Evolutionary conservation across 441 rosid genomes (phyloP), one percentile per base, ranked within the genome.

Genomic region (Populus hybrid): DNA sequence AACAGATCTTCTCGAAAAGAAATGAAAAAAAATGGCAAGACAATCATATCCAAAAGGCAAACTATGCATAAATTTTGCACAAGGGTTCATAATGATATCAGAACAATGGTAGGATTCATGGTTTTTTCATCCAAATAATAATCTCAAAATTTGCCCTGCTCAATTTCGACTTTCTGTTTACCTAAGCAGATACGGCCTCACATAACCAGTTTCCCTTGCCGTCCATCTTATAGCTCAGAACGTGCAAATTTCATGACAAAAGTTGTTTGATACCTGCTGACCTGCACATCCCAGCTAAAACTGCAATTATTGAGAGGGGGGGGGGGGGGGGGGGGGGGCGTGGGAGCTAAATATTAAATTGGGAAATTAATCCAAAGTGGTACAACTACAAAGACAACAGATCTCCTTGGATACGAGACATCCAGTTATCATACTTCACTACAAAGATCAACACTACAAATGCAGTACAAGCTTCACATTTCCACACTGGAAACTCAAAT

Each of bases 391-490:
- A 30, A 50, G 69, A 30, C 46, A 67, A 72, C 10, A 36, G 76
- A 66, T 71, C 38, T 75, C 59, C 72, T 77, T 16, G 50, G 70
- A 71, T 57, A 4, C 5, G 75, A 71, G 69, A 66, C 80, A 64
- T 69, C 76, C 69, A 26, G 70, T 68, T 35, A 66, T 53, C 20
- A 66, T 67, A 78, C 71, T 74, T 59, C 59, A 75, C 71, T 75
- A 69, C 70, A 83, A 77, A 53, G 83, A 46, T 46, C 67, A 63
- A 75, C 69, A 79, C 69, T 76, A 76, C 79, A 75, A 26, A 72
- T 24, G 38, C 26, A 35, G 71, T 72, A 78, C 76, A 79, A 70
- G 77, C 81, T 80, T 36, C 82, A 78, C 63, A 68, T 77, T 75
- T 80, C 77, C 79, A 67, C 20, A 23, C 38, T 8, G 24, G 32